A percentile compares a stretch with the other conserved stretches of the same genome.
Conservation (phyloP, 768 basidiomycete species). For the Phlebiopsis flavidoalba region DNA sequence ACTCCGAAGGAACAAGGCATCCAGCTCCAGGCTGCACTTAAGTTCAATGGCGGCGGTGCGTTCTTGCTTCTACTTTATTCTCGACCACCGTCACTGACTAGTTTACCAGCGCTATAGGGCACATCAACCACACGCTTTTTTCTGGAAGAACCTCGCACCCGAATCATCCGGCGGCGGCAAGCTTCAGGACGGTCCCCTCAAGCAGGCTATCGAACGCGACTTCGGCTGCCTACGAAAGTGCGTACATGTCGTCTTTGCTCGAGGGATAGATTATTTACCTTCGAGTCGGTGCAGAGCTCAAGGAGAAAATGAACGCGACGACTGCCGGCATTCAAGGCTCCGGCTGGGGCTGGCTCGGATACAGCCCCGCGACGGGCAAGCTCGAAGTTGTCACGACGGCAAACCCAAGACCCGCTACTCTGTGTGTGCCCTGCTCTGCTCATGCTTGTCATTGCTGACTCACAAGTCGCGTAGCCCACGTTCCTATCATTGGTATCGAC, state of each 20-base stretch:
- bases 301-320: conserved; percentile 78
- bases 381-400: conserved; percentile 91
- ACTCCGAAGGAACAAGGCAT: conserved; percentile 71
- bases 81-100: not conserved
- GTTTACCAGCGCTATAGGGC: conserved; percentile 40
- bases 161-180: conserved; percentile 55
- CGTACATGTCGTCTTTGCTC: not conserved
- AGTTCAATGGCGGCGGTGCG: conserved; percentile 95
- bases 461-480: conserved; percentile 50
- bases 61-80: not conserved
- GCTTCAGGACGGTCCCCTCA: conserved; percentile 61
- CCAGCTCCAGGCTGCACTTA: conserved; percentile 84
- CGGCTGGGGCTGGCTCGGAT: conserved; percentile 98
- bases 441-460: not conserved
- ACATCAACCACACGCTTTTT: conserved; percentile 85
- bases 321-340: conserved; percentile 94
- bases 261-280: not conserved
- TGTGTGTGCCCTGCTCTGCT: conserved; percentile 23
- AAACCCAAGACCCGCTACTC: conserved; percentile 93
- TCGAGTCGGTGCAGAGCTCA: conserved; percentile 44
- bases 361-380: conserved; percentile 56
- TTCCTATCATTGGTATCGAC: conserved; percentile 92
- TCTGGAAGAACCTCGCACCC: conserved; percentile 97
- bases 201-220: conserved; percentile 68
- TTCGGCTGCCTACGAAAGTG: conserved; percentile 79